A percentile compares a stretch with the other conserved stretches of the same genome.
Conservation (phyloP, 2,329 filamentous ascomycete genomes). For the Ceratocystis destructans region DNA sequence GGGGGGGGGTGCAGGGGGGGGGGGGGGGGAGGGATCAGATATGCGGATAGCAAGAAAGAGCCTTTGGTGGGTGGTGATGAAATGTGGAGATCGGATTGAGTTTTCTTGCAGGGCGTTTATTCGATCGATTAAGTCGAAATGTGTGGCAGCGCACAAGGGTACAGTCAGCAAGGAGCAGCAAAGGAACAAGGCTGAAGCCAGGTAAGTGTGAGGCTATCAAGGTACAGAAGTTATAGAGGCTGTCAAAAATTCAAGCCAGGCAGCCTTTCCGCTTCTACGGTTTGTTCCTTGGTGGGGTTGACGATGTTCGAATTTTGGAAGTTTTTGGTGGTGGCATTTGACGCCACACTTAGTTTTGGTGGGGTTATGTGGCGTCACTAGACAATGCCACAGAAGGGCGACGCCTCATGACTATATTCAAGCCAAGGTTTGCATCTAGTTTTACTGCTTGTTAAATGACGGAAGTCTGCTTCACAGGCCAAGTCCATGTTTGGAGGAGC, state of each 20-base stretch:
- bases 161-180: neutral
- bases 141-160: neutral
- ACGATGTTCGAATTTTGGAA: slow-evolving; percentile 14
- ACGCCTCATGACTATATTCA: neutral
- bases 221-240: neutral
- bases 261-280: neutral
- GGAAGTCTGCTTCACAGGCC: no score
- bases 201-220: neutral
- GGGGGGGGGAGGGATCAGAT: neutral
- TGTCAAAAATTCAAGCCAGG: neutral
- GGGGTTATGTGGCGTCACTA: slow-evolving; percentile 8
- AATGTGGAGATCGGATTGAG: slow-evolving; percentile 2
- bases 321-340: slow-evolving; percentile 15
- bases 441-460: no score
- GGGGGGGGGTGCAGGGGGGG: no score
- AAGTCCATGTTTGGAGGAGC: no score
- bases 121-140: neutral
- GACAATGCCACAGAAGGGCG: neutral
- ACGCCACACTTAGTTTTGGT: slow-evolving; percentile 6
- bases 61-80: neutral
- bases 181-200: neutral
- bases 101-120: slow-evolving; percentile 3
- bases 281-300: slow-evolving; percentile 14
- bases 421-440: neutral
- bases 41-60: slow-evolving; percentile 2